Conservation (phyloP, 192 early-diverging fungal genomes). For the Coemansia sp. region DNA sequence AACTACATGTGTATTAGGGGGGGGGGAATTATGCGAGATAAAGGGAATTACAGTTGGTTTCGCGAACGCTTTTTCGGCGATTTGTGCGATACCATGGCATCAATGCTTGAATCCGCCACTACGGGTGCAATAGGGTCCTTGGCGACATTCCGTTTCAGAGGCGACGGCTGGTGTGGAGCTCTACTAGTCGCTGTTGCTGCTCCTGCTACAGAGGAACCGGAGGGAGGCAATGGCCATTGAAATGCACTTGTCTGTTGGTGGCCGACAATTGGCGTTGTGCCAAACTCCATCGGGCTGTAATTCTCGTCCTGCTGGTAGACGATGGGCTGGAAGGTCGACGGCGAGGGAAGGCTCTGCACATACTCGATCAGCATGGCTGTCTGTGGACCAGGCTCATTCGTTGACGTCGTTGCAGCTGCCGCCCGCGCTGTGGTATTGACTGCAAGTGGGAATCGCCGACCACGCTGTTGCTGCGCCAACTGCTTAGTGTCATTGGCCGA, state of each 20-base stretch:
- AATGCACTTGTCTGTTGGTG: slow-evolving; percentile 62
- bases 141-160: slow-evolving; percentile 44
- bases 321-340: slow-evolving; percentile 74
- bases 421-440: slow-evolving; percentile 47
- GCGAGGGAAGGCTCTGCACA: slow-evolving; percentile 72
- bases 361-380: slow-evolving; percentile 64
- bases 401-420: slow-evolving; percentile 2
- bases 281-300: slow-evolving; percentile 78
- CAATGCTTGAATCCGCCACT: background rate
- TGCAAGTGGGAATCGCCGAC: slow-evolving; percentile 44
- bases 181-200: slow-evolving; percentile 5
- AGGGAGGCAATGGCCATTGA: slow-evolving; percentile 65
- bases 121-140: slow-evolving; percentile 14
- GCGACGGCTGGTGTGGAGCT: slow-evolving; percentile 53
- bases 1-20: background rate
- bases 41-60: slow-evolving; percentile 11
- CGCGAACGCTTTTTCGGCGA: slow-evolving; percentile 16
- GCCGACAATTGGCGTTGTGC: slow-evolving; percentile 69
- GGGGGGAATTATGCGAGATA: background rate
- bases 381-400: slow-evolving; percentile 64
- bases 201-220: slow-evolving; percentile 5
- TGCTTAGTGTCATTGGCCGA: slow-evolving; percentile 9
- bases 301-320: slow-evolving; percentile 72
- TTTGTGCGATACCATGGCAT: slow-evolving; percentile 1
- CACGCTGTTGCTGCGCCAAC: slow-evolving; percentile 10